Base-by-base conservation (phyloP, 2,329 filamentous ascomycete species). In the Pestalotiopsis sp. region DNA sequence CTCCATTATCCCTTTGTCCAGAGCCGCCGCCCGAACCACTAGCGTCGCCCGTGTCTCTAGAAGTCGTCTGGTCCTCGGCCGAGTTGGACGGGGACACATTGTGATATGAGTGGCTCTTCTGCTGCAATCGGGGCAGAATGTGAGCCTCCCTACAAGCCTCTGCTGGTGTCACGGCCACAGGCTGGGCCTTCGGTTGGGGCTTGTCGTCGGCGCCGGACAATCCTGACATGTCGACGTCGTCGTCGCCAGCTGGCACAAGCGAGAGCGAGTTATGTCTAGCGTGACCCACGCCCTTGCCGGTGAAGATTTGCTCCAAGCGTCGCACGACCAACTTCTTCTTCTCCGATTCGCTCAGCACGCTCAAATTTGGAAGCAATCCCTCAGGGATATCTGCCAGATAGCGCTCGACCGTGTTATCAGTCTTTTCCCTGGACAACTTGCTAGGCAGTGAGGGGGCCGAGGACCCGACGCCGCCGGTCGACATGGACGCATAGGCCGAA, bases 241-340 rank as follows among this genome's bases (percentile, higher is more conserved):
- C 74, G 14, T 73, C 70, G 5, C 76, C 75, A 3, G 74, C 72
- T 20, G 72, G 72, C 17, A 74, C 71, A 72, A 79, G 59, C 70
- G 75, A 14, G 71, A 76, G 49, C 70, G 74, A 41, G 72, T 61
- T 80, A 83, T 76, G 75, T 82, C 72, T 71, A 6, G 38, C 25
- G 3, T 70, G 79, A 4, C 82, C 82, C 3, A 78, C 79, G 20
- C 86, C 83, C 75, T 91, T 92, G 2, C 93, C 93, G 0, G 93
- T 94, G 70, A 96, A 97, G 1, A 97, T 85, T 71, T 95, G 92
- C 75, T 97, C 93, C 5, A 97, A 79, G 2, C 92, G 87, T 66
- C 89, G 87, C 2, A 95, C 93, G 0, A 95, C 91, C 23, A 94
- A 76, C 76, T 91, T 93, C 67, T 93, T 94, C 81, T 89, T 93